phyloP scores from a whole-genome alignment of 2,329 filamentous ascomycete species.

The Westerdykella aurantiaca region DNA sequence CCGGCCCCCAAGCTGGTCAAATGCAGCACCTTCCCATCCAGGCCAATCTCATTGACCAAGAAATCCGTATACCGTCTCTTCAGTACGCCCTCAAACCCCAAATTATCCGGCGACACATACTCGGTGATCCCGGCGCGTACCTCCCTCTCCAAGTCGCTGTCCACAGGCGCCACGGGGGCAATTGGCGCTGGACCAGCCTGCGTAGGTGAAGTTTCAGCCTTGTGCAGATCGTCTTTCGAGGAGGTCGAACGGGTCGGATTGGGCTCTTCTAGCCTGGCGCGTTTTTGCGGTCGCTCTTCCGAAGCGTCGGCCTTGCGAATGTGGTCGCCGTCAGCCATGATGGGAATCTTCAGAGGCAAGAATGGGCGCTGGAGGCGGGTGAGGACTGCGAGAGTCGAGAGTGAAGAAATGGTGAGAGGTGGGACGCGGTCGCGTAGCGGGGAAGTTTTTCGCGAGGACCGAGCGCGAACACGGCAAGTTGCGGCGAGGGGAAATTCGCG shows the following conservation, averaged over 20 bases:
- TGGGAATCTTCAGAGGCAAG: background rate
- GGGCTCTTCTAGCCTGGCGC: conserved; percentile 27
- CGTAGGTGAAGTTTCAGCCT: background rate
- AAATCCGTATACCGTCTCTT: conserved; percentile 86
- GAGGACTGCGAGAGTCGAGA: background rate
- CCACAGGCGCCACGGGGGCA: conserved; percentile 14
- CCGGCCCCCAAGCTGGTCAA: conserved; percentile 47
- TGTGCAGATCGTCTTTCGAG: conserved; percentile 1
- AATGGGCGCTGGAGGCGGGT: background rate
- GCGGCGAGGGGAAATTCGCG: no score
- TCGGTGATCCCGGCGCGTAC: conserved; percentile 55
- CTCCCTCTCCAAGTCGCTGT: conserved; percentile 38
- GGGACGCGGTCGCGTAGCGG: conserved; percentile 10
- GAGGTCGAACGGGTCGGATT: conserved; percentile 4
- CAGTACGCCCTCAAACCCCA: conserved; percentile 58
- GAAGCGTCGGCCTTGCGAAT: background rate
- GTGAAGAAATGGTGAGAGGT: background rate
- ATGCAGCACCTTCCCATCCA: conserved; percentile 70
- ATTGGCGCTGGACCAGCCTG: conserved; percentile 2
- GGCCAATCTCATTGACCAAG: conserved; percentile 80
- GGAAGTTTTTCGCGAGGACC: conserved; percentile 22
- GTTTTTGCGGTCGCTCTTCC: conserved; percentile 25
- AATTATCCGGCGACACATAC: conserved; percentile 53
- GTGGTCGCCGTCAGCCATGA: background rate
- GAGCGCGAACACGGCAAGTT: background rate